Percentiles rank a stretch among this genome's conserved stretches.
Evolutionary conservation across 192 early-diverging fungal species (phyloP).

Genomic region (Backusella tarrabulga): DNA sequence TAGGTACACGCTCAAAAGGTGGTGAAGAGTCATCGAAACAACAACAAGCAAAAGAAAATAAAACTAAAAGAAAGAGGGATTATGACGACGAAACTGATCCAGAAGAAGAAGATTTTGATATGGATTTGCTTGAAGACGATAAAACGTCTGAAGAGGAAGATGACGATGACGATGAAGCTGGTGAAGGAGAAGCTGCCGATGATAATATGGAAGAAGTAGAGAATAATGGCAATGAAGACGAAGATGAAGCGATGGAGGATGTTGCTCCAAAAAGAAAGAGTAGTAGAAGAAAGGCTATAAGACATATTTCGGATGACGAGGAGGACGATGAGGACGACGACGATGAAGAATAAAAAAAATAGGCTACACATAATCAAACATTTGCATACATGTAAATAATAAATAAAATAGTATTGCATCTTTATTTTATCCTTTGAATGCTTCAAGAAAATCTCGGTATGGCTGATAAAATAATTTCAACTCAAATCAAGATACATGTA

Average conservation of each 20-base stretch:
- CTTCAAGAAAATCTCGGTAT: background rate
- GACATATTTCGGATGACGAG: background rate
- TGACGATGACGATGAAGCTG: background rate
- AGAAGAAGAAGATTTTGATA: background rate
- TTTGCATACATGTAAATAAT: background rate
- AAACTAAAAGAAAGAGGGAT: background rate
- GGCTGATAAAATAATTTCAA: no score
- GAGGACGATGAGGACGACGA: background rate
- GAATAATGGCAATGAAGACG: background rate
- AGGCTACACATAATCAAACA: background rate
- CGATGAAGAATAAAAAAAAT: background rate
- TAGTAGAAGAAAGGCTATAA: conserved; percentile 3
- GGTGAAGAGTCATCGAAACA: background rate
- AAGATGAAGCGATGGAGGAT: conserved; percentile 35
- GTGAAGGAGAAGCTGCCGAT: background rate
- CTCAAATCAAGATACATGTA: no score
- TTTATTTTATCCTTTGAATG: background rate
- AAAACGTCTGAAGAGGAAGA: background rate
- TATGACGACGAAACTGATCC: background rate
- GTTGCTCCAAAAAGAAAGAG: conserved; percentile 19
- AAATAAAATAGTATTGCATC: background rate
- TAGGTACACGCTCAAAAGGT: background rate
- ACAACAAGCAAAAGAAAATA: background rate
- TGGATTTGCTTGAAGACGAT: background rate
- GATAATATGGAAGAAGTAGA: background rate